phyloP scores from a whole-genome alignment of 306 rosid genomes.

The Hippophae rhamnoides region DNA sequence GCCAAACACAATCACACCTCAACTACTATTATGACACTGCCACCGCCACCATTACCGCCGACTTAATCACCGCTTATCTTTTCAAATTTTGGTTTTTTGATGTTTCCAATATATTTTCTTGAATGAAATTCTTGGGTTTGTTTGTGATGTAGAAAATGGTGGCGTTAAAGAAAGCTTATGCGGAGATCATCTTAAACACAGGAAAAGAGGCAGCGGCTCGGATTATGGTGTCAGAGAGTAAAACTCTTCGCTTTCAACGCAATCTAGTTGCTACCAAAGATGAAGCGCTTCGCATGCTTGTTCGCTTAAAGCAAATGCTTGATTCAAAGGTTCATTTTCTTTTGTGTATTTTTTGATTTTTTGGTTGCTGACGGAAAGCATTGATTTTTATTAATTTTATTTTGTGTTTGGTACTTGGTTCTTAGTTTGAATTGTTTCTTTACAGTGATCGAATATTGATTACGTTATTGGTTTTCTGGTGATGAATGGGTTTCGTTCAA shows the following conservation, averaged over 20 bases:
- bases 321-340: slow-evolving; percentile 49
- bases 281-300: slow-evolving; percentile 52
- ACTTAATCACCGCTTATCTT: not conserved
- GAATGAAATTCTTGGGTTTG: not conserved
- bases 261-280: slow-evolving; percentile 43
- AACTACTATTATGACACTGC: not conserved
- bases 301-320: slow-evolving; percentile 49
- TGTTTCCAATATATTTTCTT: not conserved
- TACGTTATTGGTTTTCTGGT: not conserved
- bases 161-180: slow-evolving; percentile 73
- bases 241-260: slow-evolving; percentile 31
- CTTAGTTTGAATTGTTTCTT: not conserved
- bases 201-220: slow-evolving; percentile 72
- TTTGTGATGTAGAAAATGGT: slow-evolving; percentile 39
- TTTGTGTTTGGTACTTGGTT: not conserved
- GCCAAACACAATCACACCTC: slow-evolving; percentile 5
- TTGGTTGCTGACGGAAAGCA: not conserved
- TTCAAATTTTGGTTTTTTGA: not conserved
- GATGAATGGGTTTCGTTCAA: not conserved
- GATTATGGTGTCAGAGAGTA: slow-evolving; percentile 54
- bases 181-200: slow-evolving; percentile 65
- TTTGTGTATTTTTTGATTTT: not conserved
- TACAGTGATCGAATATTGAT: not conserved
- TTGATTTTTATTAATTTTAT: not conserved
- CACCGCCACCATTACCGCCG: slow-evolving; percentile 4